Conservation (phyloP, 2,329 filamentous ascomycete species). For the Alternaria longipes region DNA sequence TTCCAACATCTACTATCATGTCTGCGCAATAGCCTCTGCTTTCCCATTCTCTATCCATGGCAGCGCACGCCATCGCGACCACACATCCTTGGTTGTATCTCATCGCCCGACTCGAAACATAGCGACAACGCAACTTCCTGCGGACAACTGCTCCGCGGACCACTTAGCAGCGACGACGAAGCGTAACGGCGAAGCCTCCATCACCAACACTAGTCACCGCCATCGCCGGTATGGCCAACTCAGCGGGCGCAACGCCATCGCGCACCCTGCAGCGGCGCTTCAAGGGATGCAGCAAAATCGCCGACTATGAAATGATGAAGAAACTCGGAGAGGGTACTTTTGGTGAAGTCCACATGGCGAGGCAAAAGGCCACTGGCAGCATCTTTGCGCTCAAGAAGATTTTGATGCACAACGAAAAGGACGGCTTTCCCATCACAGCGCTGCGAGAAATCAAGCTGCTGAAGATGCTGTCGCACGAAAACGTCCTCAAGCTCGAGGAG, state of each 20-base stretch:
- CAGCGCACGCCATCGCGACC: slow-evolving; percentile 29
- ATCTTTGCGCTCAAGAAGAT: slow-evolving; percentile 97
- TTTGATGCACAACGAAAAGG: slow-evolving; percentile 98
- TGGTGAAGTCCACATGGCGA: slow-evolving; percentile 92
- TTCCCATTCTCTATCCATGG: slow-evolving; percentile 29
- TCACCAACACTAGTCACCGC: background rate
- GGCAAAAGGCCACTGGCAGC: slow-evolving; percentile 75
- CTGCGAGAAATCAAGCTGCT: slow-evolving; percentile 97
- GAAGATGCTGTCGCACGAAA: slow-evolving; percentile 91
- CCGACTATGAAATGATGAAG: slow-evolving; percentile 79
- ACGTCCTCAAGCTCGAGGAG: slow-evolving; percentile 87
- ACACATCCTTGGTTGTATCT: slow-evolving; percentile 6
- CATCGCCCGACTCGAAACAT: slow-evolving; percentile 22
- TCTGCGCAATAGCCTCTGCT: slow-evolving; percentile 26
- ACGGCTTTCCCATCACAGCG: slow-evolving; percentile 98
- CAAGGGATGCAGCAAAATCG: slow-evolving; percentile 83
- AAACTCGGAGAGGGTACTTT: slow-evolving; percentile 97
- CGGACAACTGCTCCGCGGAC: slow-evolving; percentile 21
- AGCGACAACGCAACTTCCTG: slow-evolving; percentile 16
- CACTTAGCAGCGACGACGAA: slow-evolving; percentile 24
- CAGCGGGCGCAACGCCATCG: slow-evolving; percentile 54
- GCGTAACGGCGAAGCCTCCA: background rate
- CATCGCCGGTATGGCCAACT: slow-evolving; percentile 29
- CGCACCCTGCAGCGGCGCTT: slow-evolving; percentile 68
- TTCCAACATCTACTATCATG: slow-evolving; percentile 21